Evolutionary conservation across 1,284 basidiomycete genomes (phyloP), one percentile per base, ranked within the genome.

Genomic region (Cerrena zonata): DNA sequence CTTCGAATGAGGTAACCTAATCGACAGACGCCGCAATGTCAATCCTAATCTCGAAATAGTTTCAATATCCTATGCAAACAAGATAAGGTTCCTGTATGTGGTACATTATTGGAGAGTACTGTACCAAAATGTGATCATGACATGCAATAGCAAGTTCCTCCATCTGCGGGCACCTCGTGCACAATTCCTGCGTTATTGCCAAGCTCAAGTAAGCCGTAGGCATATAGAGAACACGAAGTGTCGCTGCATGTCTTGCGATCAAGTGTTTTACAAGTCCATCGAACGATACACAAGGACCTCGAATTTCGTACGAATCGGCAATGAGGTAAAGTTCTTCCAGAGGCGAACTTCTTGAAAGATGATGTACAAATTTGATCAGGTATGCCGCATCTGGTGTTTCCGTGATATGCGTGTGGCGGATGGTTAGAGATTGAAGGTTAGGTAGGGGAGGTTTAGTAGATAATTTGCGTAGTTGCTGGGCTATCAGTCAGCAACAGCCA

Each of bases 361-460:
- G 67, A 24, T 70, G 66, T 18, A 78, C 63, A 76, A 76, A 80
- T 53, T 67, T 70, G 53, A 69, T 74, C 0, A 80, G 57, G 26
- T 64, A 59, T 13, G 60, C 46, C 1, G 65, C 69, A 18, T 74
- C 66, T 1, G 57, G 54, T 12, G 56, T 59, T 1, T 59, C 63
- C 5, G 58, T 48, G 1, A 65, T 49, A 4, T 56, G 50, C 2
- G 53, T 41, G 56, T 74, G 65, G 3, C 61, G 58, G 10, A 69
- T 74, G 0, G 69, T 70, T 39, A 81, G 68, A 15, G 64, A 61
- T n/a, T 62, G 69, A 15, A 80, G 63, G 2, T 58, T 55, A 1
- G 53, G 46, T 12, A 78, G 65, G 2, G 54, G 55, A 0, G 66
- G 68, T n/a, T 51, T 57, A 5, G 45, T 52, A 1, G 56, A 59